Conservation (phyloP, 805 yeast genomes). For the Ogataea nonfermentans region DNA sequence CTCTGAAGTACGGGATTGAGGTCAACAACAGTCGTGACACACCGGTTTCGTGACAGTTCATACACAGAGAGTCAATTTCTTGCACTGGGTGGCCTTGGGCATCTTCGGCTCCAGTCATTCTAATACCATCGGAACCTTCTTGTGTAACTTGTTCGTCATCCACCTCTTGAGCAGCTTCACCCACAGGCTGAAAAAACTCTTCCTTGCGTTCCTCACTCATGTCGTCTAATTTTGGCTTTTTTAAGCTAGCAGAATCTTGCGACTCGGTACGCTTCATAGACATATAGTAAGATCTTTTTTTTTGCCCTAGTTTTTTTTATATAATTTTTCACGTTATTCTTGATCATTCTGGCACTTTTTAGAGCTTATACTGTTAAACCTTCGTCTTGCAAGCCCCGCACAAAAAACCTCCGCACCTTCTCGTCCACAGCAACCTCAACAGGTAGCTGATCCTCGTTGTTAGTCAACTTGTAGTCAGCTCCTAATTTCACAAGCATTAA, state of each 20-base stretch:
- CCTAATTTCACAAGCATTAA: slow-evolving; percentile 58
- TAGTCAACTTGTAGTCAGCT: slow-evolving; percentile 55
- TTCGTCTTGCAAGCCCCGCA: slow-evolving; percentile 23
- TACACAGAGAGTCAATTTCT: slow-evolving; percentile 91
- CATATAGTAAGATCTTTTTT: slow-evolving; percentile 1
- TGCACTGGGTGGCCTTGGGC: slow-evolving; percentile 92
- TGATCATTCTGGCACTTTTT: not conserved
- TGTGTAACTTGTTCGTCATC: slow-evolving; percentile 31
- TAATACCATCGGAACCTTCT: slow-evolving; percentile 43
- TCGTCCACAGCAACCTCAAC: slow-evolving; percentile 54
- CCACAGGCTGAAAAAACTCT: slow-evolving; percentile 56
- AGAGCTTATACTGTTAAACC: slow-evolving; percentile 15
- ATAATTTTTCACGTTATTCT: not conserved
- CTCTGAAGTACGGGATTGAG: slow-evolving; percentile 86
- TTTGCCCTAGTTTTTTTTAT: not conserved
- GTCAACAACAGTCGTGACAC: slow-evolving; percentile 81
- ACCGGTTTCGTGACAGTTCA: slow-evolving; percentile 91
- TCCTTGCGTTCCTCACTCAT: slow-evolving; percentile 29
- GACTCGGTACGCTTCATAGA: slow-evolving; percentile 19
- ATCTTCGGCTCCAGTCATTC: slow-evolving; percentile 74
- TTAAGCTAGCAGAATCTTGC: slow-evolving; percentile 16
- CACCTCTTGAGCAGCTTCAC: slow-evolving; percentile 53
- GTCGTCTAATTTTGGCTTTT: slow-evolving; percentile 30
- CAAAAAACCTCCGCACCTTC: slow-evolving; percentile 43
- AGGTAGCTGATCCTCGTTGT: slow-evolving; percentile 54